These are phyloP conservation scores for Tuber indicum DNA, from an alignment of 495 filamentous ascomycete species.

Conservation along the genomic window DNA sequence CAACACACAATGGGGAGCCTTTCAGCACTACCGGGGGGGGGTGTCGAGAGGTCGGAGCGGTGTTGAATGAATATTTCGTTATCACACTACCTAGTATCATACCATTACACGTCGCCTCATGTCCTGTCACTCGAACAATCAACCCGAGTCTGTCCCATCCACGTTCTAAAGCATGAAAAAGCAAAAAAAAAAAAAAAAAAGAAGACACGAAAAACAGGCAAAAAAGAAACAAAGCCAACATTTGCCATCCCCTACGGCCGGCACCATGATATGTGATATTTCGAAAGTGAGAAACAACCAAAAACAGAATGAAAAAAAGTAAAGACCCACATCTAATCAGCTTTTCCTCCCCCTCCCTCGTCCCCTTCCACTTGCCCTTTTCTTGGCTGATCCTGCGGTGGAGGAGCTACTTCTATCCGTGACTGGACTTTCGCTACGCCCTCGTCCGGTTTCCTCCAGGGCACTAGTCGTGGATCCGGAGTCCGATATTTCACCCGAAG, in stretches of 20 bases:
- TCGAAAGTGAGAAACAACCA: conserved; percentile 3
- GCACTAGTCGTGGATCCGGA: conserved; percentile 28
- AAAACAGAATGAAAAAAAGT: not conserved
- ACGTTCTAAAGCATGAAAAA: not conserved
- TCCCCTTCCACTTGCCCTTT: conserved; percentile 13
- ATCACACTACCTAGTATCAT: not conserved
- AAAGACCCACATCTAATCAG: not conserved
- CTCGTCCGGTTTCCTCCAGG: not conserved
- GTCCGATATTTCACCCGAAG: conserved; percentile 31
- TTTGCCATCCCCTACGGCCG: not conserved
- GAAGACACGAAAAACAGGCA: conserved; percentile 1
- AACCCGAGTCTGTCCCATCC: not conserved
- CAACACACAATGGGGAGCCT: not conserved
- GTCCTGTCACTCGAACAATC: conserved; percentile 12
- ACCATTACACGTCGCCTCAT: conserved; percentile 7
- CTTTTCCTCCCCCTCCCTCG: conserved; percentile 12
- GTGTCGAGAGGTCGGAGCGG: not conserved
- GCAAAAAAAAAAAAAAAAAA: not conserved
- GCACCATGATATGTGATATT: conserved; percentile 1
- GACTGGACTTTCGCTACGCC: conserved; percentile 32
- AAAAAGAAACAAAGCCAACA: conserved; percentile 7
- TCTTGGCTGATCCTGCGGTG: conserved; percentile 15
- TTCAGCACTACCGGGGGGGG: not conserved
- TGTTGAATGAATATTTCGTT: not conserved
- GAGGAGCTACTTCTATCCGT: conserved; percentile 22